These are phyloP conservation scores for Hansenula sp. DNA, from an alignment of 1,139 yeast species.

Conservation along the genomic window DNA sequence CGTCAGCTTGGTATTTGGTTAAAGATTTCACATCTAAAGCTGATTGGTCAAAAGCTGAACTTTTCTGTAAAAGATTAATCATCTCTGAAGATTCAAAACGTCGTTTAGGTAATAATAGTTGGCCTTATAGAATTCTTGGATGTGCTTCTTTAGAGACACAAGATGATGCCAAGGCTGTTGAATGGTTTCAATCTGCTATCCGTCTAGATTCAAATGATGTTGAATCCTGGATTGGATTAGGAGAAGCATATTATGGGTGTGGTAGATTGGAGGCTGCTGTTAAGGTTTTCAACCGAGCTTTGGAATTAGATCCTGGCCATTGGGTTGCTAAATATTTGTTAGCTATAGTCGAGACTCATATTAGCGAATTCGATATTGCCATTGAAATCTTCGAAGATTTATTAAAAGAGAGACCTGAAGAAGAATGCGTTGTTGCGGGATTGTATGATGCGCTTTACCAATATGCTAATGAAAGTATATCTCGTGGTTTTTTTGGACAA, in stretches of 20 bases:
- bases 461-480: conserved; percentile 48
- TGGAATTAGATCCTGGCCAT: conserved; percentile 43
- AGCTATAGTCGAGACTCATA: conserved; percentile 53
- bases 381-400: conserved; percentile 39
- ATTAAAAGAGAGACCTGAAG: conserved; percentile 38
- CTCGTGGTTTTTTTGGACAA: conserved; percentile 62
- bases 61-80: conserved; percentile 60
- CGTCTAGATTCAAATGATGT: conserved; percentile 62
- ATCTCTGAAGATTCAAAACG: conserved; percentile 59
- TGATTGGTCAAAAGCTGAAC: conserved; percentile 86
- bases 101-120: conserved; percentile 41
- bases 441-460: conserved; percentile 53
- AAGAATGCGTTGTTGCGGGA: conserved; percentile 54
- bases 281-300: conserved; percentile 72
- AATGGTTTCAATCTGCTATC: conserved; percentile 83
- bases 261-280: conserved; percentile 86
- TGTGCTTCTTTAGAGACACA: conserved; percentile 68
- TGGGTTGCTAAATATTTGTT: conserved; percentile 66
- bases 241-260: conserved; percentile 83
- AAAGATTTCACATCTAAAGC: conserved; percentile 56
- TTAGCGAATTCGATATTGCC: conserved; percentile 50
- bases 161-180: conserved; percentile 76
- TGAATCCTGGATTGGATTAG: conserved; percentile 89
- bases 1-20: conserved; percentile 71
- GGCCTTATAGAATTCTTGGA: conserved; percentile 92